Evolutionary conservation across 441 rosid species (phyloP).

Genomic region (Populus hybrid): DNA sequence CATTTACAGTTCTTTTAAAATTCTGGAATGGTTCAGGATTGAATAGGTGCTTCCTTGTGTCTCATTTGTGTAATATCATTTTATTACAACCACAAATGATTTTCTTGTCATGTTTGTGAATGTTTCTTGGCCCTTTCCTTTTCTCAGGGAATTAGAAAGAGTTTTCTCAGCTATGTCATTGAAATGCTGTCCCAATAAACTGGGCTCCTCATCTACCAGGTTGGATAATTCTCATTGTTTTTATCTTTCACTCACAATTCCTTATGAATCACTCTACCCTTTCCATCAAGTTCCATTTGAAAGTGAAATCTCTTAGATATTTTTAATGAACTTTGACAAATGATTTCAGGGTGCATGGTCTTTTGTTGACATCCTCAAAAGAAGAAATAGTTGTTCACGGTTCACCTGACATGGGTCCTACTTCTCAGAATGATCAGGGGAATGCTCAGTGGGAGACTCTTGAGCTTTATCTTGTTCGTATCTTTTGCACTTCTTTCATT

Average conservation of each 20-base stretch:
- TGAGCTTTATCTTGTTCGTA: slow-evolving; percentile 84
- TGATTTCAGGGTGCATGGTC: slow-evolving; percentile 46
- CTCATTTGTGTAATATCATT: slow-evolving; percentile 11
- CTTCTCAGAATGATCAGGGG: slow-evolving; percentile 42
- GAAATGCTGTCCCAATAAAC: slow-evolving; percentile 71
- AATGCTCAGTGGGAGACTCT: slow-evolving; percentile 84
- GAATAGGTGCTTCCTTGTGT: slow-evolving; percentile 47
- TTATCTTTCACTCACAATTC: neutral
- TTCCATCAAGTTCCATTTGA: neutral
- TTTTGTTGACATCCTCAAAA: slow-evolving; percentile 59
- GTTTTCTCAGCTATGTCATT: slow-evolving; percentile 73
- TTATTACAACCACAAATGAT: slow-evolving; percentile 3
- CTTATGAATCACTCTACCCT: neutral
- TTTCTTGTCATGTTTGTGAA: slow-evolving; percentile 11
- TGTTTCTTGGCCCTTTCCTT: slow-evolving; percentile 15
- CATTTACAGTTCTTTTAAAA: slow-evolving; percentile 72
- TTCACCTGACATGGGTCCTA: slow-evolving; percentile 47
- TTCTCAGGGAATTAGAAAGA: slow-evolving; percentile 80
- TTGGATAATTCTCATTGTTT: slow-evolving; percentile 23
- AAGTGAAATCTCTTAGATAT: neutral
- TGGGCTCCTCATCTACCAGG: slow-evolving; percentile 47
- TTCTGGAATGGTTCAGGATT: slow-evolving; percentile 81
- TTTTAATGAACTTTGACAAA: slow-evolving; percentile 25
- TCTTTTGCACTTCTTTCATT: slow-evolving; percentile 26
- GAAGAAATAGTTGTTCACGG: slow-evolving; percentile 51